phyloP scores from a whole-genome alignment of 1,139 yeast genomes.

The Suhomyces bokatorum region DNA sequence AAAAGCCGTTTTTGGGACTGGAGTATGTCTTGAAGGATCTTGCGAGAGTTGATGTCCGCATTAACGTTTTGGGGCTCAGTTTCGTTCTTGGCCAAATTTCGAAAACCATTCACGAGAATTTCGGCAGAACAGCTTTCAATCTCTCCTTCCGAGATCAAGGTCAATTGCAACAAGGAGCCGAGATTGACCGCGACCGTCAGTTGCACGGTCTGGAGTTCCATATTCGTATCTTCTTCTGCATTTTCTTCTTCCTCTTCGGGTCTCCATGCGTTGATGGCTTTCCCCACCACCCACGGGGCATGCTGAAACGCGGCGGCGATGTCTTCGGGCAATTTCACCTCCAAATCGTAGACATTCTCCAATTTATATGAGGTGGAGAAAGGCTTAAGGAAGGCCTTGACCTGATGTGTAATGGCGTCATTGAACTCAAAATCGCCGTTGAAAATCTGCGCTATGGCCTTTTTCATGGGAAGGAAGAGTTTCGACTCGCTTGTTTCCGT shows the following conservation, averaged over 20 bases:
- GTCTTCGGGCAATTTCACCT: constrained; percentile 6
- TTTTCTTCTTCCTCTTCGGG: not conserved
- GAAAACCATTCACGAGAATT: constrained; percentile 4
- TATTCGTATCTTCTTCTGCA: not conserved
- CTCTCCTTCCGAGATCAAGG: constrained; percentile 2
- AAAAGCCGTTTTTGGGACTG: constrained; percentile 5
- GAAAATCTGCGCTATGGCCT: constrained; percentile 12
- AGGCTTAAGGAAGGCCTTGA: not conserved
- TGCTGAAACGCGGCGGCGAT: constrained; percentile 5
- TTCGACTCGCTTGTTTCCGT: not conserved
- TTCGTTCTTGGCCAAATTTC: not conserved
- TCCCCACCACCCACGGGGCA: constrained; percentile 13
- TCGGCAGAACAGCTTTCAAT: not conserved
- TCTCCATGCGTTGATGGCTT: constrained; percentile 7
- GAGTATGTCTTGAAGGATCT: constrained; percentile 8
- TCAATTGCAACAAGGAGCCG: not conserved
- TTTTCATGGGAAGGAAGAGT: constrained; percentile 6
- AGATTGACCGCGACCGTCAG: constrained; percentile 2
- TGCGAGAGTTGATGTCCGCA: constrained; percentile 6
- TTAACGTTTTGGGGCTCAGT: not conserved
- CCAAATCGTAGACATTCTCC: constrained; percentile 11
- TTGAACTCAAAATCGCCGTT: constrained; percentile 10
- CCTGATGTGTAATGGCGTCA: constrained; percentile 6
- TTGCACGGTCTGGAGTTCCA: not conserved
- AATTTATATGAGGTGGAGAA: constrained; percentile 7